Evolutionary conservation across 345 rosid species (phyloP).

Genomic region (Trapa incisa): DNA sequence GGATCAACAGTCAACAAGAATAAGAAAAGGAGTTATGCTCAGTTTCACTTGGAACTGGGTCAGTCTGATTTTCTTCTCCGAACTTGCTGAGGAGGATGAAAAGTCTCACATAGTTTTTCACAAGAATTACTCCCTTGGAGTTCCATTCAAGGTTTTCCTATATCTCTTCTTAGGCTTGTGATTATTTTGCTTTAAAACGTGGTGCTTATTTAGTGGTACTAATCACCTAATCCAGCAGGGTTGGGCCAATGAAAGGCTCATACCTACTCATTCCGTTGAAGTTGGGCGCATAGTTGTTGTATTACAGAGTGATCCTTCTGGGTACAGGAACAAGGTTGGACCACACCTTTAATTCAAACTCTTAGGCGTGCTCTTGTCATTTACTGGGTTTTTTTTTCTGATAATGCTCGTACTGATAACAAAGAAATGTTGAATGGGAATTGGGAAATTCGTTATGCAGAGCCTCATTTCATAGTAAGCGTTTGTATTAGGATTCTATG

Average conservation of each 20-base stretch:
- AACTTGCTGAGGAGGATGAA: constrained; percentile 55
- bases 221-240: not conserved
- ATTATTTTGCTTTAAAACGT: not conserved
- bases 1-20: constrained; percentile 9
- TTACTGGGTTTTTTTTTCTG: not conserved
- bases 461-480: not conserved
- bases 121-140: constrained; percentile 48
- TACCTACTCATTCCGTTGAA: not conserved
- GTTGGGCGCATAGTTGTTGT: constrained; percentile 2
- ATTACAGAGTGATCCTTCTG: not conserved
- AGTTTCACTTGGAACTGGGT: constrained; percentile 67
- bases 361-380: not conserved
- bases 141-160: constrained; percentile 51
- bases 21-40: constrained; percentile 73
- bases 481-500: not conserved
- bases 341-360: not conserved
- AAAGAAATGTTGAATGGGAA: not conserved
- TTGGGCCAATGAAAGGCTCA: constrained; percentile 4
- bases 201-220: not conserved
- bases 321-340: not conserved
- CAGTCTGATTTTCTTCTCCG: constrained; percentile 82
- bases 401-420: not conserved
- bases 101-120: constrained; percentile 58
- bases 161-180: not conserved
- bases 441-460: not conserved